Evolutionary conservation across 2,329 filamentous ascomycete species (phyloP), one percentile per base, ranked within the genome.

Genomic region (Calonectria hongkongensis): DNA sequence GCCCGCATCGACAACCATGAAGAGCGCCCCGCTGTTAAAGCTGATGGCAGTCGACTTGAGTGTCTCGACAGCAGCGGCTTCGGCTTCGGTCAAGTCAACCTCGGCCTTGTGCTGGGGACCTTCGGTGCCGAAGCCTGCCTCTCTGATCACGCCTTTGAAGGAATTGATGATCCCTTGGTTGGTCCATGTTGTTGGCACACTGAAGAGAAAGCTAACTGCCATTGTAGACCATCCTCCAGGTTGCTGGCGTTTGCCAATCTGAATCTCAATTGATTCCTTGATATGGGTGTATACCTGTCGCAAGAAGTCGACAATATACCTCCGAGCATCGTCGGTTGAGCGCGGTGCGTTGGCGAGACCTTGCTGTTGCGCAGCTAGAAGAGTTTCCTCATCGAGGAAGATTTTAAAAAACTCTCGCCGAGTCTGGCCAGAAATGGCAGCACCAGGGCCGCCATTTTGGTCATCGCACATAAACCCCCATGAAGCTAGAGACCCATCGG

Each of bases 121-220:
- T 21, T 85, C 86, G 2, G 77, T 68, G 1, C 88, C 89, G 72
- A 90, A 91, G 0, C 89, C 89, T 1, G 88, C 87, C 18, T 83
- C 79, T 16, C 79, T 76, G 3, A 90, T 86, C 36, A 89, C 85
- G 1, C 77, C 76, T 70, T 87, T 87, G 81, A 90, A 91, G 6
- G 79, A 81, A 78, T 90, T 89, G 64, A 90, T 86, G 2, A 87
- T 86, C 9, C 84, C 84, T 70, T 88, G 82, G 2, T 82, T 87
- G 12, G 83, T 84, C 89, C 89, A 91, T 0, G 89, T 91, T 1
- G 89, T 91, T 0, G 89, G 89, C 0, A 90, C 88, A 56, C 87
- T 89, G 80, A 91, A 91, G 10, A 90, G 81, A 75, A 90, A 91
- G 47, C 88, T 85, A 2, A 91, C 86, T 0, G 81, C 81, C 67